A percentile compares a stretch with the other conserved stretches of the same genome.
Evolutionary conservation across 208 protist genomes (phyloP).

Genomic region (Crithidia sp.): DNA sequence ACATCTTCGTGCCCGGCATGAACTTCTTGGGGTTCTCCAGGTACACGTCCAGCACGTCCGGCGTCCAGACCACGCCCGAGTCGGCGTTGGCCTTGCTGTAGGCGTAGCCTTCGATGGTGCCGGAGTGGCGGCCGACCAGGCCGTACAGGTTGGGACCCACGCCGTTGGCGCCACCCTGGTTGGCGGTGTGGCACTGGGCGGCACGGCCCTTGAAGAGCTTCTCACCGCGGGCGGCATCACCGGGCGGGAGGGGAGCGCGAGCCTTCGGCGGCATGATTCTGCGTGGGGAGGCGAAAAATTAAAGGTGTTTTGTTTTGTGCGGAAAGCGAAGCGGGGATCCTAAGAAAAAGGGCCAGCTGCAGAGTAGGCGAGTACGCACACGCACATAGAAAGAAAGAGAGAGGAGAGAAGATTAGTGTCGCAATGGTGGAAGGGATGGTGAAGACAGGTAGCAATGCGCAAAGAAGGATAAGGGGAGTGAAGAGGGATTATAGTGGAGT

Average conservation of each 20-base stretch:
- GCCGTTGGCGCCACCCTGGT: constrained; percentile 90
- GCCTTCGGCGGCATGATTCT: constrained; percentile 74
- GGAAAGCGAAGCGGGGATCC: not conserved
- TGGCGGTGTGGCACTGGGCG: constrained; percentile 94
- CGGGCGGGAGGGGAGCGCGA: constrained; percentile 68
- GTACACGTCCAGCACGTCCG: constrained; percentile 95
- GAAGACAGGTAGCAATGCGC: no score
- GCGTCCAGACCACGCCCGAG: constrained; percentile 92
- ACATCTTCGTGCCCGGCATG: constrained; percentile 98
- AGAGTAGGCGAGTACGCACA: no score
- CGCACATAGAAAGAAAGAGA: no score
- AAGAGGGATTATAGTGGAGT: no score
- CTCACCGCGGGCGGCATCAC: constrained; percentile 83
- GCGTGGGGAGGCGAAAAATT: not conserved
- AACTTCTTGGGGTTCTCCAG: constrained; percentile 98
- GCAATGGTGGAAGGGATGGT: no score
- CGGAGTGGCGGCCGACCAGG: constrained; percentile 92
- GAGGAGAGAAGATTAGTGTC: no score
- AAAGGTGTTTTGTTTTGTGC: not conserved
- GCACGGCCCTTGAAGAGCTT: constrained; percentile 95
- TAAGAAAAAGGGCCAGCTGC: no score
- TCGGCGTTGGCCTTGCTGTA: constrained; percentile 97
- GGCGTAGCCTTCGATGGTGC: constrained; percentile 90
- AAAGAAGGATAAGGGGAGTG: no score
- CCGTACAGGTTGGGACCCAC: constrained; percentile 93